Conservation (phyloP, 2,329 filamentous ascomycete genomes). For the Diaporthe aspalathi region DNA sequence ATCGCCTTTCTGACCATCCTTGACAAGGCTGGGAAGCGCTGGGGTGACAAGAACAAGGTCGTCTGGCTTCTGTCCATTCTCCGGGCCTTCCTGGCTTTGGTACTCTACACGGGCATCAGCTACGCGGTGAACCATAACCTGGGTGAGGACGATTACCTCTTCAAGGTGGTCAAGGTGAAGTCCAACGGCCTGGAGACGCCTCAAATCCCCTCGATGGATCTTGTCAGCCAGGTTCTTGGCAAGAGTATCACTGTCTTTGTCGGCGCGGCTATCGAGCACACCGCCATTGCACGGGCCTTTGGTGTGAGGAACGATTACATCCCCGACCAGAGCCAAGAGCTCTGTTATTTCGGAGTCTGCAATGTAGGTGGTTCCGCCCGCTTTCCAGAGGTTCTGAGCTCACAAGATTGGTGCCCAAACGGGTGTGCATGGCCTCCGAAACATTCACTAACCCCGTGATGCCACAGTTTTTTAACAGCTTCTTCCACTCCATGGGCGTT, state of each 20-base stretch:
- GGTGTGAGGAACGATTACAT: conserved; percentile 71
- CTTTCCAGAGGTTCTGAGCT: no score
- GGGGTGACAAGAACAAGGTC: conserved; percentile 67
- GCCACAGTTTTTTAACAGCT: conserved; percentile 65
- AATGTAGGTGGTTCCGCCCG: conserved; percentile 58
- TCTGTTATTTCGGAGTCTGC: conserved; percentile 70
- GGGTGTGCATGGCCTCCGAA: not conserved
- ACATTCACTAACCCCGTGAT: not conserved
- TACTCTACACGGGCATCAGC: conserved; percentile 72
- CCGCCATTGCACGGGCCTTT: conserved; percentile 73
- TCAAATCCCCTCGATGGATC: conserved; percentile 55
- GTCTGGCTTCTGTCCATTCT: conserved; percentile 71
- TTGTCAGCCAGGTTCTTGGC: conserved; percentile 65
- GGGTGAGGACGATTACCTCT: conserved; percentile 58
- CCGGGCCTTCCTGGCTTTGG: conserved; percentile 68
- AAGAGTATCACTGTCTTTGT: conserved; percentile 71
- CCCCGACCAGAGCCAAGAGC: conserved; percentile 73
- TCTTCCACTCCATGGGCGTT: conserved; percentile 73
- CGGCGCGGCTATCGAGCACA: conserved; percentile 70
- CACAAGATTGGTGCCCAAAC: no score
- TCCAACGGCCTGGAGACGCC: conserved; percentile 66
- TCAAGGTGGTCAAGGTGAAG: conserved; percentile 67
- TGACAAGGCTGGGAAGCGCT: conserved; percentile 68
- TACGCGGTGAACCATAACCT: conserved; percentile 70
- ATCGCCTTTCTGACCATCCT: conserved; percentile 67